Evolutionary conservation across 805 yeast species (phyloP), one percentile per base, ranked within the genome.

Genomic region (Cyberlindnera nakhonratchasimensis): DNA sequence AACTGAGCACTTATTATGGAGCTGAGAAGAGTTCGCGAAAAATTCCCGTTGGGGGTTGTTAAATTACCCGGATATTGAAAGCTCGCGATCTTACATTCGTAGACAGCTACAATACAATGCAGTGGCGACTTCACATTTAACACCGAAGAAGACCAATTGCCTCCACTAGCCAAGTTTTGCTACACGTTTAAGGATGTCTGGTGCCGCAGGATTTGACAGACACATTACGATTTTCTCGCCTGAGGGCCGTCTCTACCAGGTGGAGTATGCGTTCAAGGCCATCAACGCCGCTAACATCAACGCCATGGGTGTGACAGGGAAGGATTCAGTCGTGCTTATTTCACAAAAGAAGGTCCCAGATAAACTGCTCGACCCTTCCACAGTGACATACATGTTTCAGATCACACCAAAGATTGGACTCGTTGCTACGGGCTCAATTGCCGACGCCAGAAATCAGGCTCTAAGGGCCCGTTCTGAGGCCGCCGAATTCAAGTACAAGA

Each of bases 141-240:
- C 30, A 28, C n/a, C n/a, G n/a, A n/a, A n/a, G n/a, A n/a, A n/a
- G n/a, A n/a, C n/a, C n/a, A n/a, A n/a, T n/a, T n/a, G n/a, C n/a
- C n/a, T n/a, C n/a, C n/a, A n/a, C n/a, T n/a, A n/a, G n/a, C n/a
- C n/a, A n/a, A 9, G 18, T 21, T 10, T 12, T 5, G 19, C 11
- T 19, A 17, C 13, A 16, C 26, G 9, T 18, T 14, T 21, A 6
- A 31, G 11, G 20, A 63, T 70, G 73, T 73, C 74, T 43, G 74
- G 75, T 38, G 68, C 66, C 49, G 96, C 98, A n/a, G 99, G 99
- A 41, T 93, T 90, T 65, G 99, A 93, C 71, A 86, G 99, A 73
- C 99, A 93, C 66, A 93, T 93, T 65, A 93, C 99, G 22, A 90
- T 93, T 57, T 93, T 93, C 71, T 91, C 98, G 29, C 99, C 99